Conservation (phyloP, 106 monocot genomes). For the Allium fistulosum region DNA sequence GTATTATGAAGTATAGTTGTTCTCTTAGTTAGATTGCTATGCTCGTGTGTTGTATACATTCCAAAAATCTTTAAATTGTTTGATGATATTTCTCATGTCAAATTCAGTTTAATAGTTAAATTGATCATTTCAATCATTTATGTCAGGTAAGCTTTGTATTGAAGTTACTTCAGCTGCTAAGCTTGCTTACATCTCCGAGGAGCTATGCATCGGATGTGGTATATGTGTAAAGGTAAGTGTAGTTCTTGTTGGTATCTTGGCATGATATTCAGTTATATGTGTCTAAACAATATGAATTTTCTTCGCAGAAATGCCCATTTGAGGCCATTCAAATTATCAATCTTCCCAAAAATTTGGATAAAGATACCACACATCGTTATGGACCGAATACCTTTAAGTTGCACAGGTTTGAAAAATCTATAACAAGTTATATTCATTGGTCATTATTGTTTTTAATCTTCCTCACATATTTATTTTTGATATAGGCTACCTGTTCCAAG, state of each 20-base stretch:
- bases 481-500: constrained; percentile 93
- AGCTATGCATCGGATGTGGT: constrained; percentile 98
- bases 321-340: constrained; percentile 99
- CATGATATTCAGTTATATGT: no score
- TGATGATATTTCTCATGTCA: not conserved
- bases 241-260: constrained; percentile 9
- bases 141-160: constrained; percentile 85
- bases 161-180: constrained; percentile 74
- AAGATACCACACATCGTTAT: constrained; percentile 99
- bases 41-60: no score
- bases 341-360: constrained; percentile 93
- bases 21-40: no score
- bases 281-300: no score
- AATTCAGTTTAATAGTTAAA: not conserved
- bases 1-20: no score
- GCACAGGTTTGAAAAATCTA: constrained; percentile 45
- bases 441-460: no score
- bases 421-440: no score
- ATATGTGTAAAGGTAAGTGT: constrained; percentile 97
- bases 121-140: not conserved
- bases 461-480: not conserved
- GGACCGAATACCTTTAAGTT: constrained; percentile 97
- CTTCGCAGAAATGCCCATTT: constrained; percentile 89
- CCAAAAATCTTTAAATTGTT: no score
- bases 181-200: constrained; percentile 94